phyloP scores from a whole-genome alignment of 108 stramenopile genomes.

The Asterionellopsis glacialis region DNA sequence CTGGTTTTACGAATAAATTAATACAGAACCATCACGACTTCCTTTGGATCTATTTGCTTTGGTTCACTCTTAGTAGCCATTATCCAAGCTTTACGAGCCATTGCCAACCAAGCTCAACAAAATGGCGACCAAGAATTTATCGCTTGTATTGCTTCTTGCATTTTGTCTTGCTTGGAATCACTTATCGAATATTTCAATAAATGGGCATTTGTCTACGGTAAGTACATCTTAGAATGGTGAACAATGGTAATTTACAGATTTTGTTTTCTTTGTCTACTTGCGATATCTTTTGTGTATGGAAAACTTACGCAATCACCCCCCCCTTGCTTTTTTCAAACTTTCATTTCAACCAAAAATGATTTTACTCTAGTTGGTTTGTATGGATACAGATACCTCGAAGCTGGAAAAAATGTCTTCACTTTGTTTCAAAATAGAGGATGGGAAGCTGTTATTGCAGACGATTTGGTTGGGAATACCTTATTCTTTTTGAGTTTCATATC shows the following conservation, averaged over 20 bases:
- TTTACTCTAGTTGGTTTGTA: constrained; percentile 79
- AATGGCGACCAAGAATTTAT: constrained; percentile 48
- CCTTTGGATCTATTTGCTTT: constrained; percentile 91
- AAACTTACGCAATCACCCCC: neutral
- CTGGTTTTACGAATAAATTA: no score
- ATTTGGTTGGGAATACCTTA: constrained; percentile 70
- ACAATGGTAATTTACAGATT: constrained; percentile 14
- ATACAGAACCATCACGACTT: constrained; percentile 55
- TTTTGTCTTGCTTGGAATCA: constrained; percentile 42
- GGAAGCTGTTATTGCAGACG: constrained; percentile 91
- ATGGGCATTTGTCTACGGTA: constrained; percentile 89
- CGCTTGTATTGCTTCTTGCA: constrained; percentile 61
- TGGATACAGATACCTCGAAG: constrained; percentile 73
- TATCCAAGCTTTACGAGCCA: constrained; percentile 59
- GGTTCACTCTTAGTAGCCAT: constrained; percentile 86
- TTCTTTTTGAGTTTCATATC: constrained; percentile 46
- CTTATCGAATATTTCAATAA: constrained; percentile 80
- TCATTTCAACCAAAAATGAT: constrained; percentile 35
- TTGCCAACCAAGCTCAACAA: constrained; percentile 49
- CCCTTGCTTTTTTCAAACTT: neutral
- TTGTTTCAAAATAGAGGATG: constrained; percentile 88
- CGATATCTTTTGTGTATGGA: no score
- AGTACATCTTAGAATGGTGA: no score
- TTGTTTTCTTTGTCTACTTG: constrained; percentile 8
- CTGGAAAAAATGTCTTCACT: constrained; percentile 73